Conservation (phyloP, 306 rosid genomes). For the Dicorynia guianensis region DNA sequence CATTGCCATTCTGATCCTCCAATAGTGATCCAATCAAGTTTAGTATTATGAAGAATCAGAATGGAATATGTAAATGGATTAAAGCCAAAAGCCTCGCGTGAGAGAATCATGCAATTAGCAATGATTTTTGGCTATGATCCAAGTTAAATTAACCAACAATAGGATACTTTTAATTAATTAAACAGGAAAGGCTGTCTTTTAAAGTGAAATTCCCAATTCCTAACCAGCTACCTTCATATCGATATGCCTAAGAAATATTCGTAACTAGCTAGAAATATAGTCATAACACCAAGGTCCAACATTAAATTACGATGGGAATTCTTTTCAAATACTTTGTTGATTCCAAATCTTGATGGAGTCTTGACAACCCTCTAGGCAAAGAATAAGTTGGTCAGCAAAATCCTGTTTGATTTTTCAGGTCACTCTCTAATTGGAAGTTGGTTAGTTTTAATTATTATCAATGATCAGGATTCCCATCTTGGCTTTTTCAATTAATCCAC, state of each 20-base stretch:
- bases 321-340: slow-evolving; percentile 4
- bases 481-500: slow-evolving; percentile 38
- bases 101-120: slow-evolving; percentile 46
- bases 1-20: slow-evolving; percentile 38
- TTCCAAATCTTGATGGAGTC: slow-evolving; percentile 38
- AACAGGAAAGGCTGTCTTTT: too few species aligned
- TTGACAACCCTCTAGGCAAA: slow-evolving; percentile 39
- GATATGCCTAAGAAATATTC: slow-evolving; percentile 18
- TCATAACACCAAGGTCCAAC: slow-evolving; percentile 36
- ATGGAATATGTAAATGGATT: slow-evolving; percentile 43
- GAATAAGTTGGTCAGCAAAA: slow-evolving; percentile 58
- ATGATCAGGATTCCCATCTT: slow-evolving; percentile 49
- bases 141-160: background rate
- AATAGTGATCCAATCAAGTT: slow-evolving; percentile 44
- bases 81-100: slow-evolving; percentile 58
- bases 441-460: slow-evolving; percentile 36
- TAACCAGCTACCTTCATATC: background rate
- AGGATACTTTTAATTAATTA: too few species aligned
- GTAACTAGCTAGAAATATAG: slow-evolving; percentile 1
- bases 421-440: slow-evolving; percentile 32
- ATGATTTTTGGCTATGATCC: slow-evolving; percentile 38
- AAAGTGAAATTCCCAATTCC: background rate
- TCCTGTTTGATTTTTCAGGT: slow-evolving; percentile 50
- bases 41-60: slow-evolving; percentile 24
- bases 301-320: background rate